Conservation (phyloP, 2,329 filamentous ascomycete species). For the Fonsecaea multimorphosa region DNA sequence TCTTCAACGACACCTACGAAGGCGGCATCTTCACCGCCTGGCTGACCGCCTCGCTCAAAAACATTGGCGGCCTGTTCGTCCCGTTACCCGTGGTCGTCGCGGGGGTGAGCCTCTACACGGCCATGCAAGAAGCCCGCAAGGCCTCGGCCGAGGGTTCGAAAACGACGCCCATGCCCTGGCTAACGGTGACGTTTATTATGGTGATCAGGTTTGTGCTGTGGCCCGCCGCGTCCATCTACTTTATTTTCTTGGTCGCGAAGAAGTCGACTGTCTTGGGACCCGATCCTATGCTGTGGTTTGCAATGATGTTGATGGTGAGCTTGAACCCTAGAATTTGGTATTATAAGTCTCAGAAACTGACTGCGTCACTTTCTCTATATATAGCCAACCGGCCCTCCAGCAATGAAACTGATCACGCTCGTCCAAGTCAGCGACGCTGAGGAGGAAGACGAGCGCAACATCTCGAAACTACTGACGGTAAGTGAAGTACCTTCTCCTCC, state of each 20-base stretch:
- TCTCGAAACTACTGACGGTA: conserved; percentile 56
- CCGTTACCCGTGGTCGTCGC: conserved; percentile 70
- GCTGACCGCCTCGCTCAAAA: conserved; percentile 67
- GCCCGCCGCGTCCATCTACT: conserved; percentile 62
- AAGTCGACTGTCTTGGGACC: conserved; percentile 58
- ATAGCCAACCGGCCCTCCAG: conserved; percentile 59
- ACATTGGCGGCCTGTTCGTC: conserved; percentile 68
- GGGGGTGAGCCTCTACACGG: conserved; percentile 67
- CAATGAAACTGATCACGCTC: conserved; percentile 61
- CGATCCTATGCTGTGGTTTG: conserved; percentile 72
- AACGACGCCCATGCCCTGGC: conserved; percentile 57
- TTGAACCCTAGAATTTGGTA: no score
- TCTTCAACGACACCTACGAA: conserved; percentile 63
- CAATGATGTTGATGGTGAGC: conserved; percentile 62
- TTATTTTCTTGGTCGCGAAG: conserved; percentile 62
- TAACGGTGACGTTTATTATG: conserved; percentile 59
- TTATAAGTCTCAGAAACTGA: not conserved
- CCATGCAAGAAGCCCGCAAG: conserved; percentile 55
- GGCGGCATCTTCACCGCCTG: conserved; percentile 71
- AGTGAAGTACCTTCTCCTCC: no score
- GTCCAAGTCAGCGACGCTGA: conserved; percentile 50
- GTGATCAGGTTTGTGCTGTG: conserved; percentile 66
- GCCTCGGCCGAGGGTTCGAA: conserved; percentile 43
- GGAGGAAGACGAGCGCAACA: conserved; percentile 58
- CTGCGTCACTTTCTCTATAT: not conserved